Base-by-base conservation (phyloP, 148 eudicot genomes). In the Chenopodium suecicum region DNA sequence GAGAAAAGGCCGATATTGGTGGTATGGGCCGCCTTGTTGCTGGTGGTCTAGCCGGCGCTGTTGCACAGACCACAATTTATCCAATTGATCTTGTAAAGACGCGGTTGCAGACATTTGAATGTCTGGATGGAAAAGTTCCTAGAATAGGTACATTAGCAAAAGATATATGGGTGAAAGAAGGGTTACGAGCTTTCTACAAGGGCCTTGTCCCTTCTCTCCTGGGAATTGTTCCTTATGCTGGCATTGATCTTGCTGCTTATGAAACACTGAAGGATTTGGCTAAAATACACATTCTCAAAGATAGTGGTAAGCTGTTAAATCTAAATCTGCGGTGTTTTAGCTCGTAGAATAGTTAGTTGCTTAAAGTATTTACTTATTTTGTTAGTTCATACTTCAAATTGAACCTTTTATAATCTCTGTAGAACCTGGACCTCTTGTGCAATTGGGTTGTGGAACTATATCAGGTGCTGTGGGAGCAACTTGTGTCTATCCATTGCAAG, bases 381-480 rank as follows among this genome's bases (percentile, higher is more conserved):
- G 74, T 63, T 41, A 47, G 32, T 44, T 54, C 32, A 4, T 78
- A 75, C 50, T 86, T 78, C 78, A 74, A 25, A 67, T 71, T 68
- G 76, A 77, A 65, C 65, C 46, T 37, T 65, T 80, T 25, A 23
- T 37, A 34, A 23, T 54, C 52, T 63, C 34, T 87, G 77, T 86
- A 93, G 99, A 95, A 79, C 94, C 99, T 78, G 99, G 99, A 82
- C 94, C 99, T 74, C 84, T 95, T 83, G 94, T 92, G 87, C 99
- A 95, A 89, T 87, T 95, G 81, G 93, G 98, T 78, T 95, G 99
- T 84, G 99, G 99, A 75, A 92, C 98, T 34, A 62, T 93, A 64
- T 95, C 99, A 0, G 99, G 99, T 78, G 89, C 99, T 41, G 89
- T 95, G 77, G 99, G 99, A 85, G 99, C 99, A 67, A 93, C 94